Base-by-base conservation (phyloP, 2,329 filamentous ascomycete genomes). In the Talaromyces sp. region DNA sequence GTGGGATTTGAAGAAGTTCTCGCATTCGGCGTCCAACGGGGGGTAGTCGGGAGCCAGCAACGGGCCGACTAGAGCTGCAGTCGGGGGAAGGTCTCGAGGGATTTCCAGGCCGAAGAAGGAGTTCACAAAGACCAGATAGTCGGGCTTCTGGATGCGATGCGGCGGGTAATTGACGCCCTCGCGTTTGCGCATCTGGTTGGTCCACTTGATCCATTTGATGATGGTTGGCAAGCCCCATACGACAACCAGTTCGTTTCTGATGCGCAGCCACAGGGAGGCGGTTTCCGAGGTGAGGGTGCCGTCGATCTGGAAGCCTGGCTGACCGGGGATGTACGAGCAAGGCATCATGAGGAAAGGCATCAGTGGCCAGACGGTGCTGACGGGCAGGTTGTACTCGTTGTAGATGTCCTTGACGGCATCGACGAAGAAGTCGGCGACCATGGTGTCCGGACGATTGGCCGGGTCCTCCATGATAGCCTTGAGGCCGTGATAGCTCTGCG, bases 351-450 rank as follows among this genome's bases (percentile, higher is more conserved):
- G 62, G 33, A 70, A 74, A 0, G 78, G 78, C 76, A 79, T 79
- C 62, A 79, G 74, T 2, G 78, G 76, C 73, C 73, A 77, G 10
- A 78, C 68, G 30, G 73, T 69, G 9, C 77, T 76, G 5, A 80
- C 66, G 2, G 78, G 78, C 4, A 80, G 62, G 14, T 68, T 65
- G 36, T 73, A 73, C 64, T 80, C 69, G 18, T 67, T 61, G 5
- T 73, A 70, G 54, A 81, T 77, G 60, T 81, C 79, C 53, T 72
- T 68, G 2, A 72, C 76, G 0, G 76, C 77, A 6, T 81, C 77
- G 31, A 75, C 76, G 44, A 80, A 78, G 69, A 78, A 81, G 58
- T 81, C 78, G 0, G 76, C 75, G 2, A 81, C 60, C 28, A 81
- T 76, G 59, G 80, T 71, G 64, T 75, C 72, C 0, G 78, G 78